These are phyloP conservation scores for Globisporangium rhizosaccharum DNA, from an alignment of 352 stramenopile species.

Conservation along the genomic window DNA sequence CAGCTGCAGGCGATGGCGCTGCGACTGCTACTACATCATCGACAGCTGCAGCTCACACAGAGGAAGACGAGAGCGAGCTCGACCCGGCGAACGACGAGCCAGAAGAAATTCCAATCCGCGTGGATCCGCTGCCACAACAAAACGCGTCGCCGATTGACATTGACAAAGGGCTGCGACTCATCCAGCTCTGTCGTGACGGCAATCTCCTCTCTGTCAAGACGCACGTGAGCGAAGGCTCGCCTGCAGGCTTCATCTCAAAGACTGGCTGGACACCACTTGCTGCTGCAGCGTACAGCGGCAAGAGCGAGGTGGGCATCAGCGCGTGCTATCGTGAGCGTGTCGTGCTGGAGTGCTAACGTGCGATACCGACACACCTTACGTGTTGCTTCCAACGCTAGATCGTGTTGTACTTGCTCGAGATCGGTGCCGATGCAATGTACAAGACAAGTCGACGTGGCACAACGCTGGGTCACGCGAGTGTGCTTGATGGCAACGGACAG, in stretches of 20 bases:
- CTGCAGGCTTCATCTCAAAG: slow-evolving; percentile 69
- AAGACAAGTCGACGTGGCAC: slow-evolving; percentile 28
- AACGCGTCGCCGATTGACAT: slow-evolving; percentile 42
- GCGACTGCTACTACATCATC: neutral
- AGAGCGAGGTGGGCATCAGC: slow-evolving; percentile 36
- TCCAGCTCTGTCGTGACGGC: slow-evolving; percentile 55
- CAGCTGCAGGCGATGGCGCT: neutral
- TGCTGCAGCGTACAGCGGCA: slow-evolving; percentile 58
- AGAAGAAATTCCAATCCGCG: slow-evolving; percentile 49
- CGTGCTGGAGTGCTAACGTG: too few species aligned
- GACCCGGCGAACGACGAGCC: slow-evolving; percentile 14
- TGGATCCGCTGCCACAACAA: slow-evolving; percentile 53
- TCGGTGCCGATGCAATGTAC: slow-evolving; percentile 72
- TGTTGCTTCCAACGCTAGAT: slow-evolving; percentile 18
- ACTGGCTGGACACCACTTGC: slow-evolving; percentile 69
- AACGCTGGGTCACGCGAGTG: neutral
- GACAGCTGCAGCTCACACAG: neutral
- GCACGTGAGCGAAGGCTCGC: slow-evolving; percentile 39
- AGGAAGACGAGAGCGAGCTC: slow-evolving; percentile 14
- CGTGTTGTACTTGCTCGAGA: slow-evolving; percentile 59
- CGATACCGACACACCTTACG: too few species aligned
- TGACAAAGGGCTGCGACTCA: slow-evolving; percentile 48
- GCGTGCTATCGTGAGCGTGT: too few species aligned
- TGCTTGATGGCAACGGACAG: neutral
- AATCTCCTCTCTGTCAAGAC: slow-evolving; percentile 29